These are phyloP conservation scores for Penicillium sclerotigenum DNA, from an alignment of 2,329 filamentous ascomycete genomes.

Conservation along the genomic window DNA sequence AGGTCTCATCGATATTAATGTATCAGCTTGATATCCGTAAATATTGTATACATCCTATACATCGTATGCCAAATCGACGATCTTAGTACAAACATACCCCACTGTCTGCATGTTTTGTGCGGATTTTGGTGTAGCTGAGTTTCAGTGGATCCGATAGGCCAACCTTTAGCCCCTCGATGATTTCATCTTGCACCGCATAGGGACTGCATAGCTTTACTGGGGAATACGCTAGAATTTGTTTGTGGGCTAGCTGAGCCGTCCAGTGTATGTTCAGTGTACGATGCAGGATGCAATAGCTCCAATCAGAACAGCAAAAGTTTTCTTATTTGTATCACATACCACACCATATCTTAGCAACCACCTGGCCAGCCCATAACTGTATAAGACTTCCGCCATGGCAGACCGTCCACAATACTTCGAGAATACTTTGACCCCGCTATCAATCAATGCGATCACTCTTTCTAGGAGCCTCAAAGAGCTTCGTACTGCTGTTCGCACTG, in stretches of 20 bases:
- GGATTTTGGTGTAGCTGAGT: too few species aligned
- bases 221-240: neutral
- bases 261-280: neutral
- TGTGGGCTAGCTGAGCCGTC: neutral
- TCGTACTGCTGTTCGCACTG: conserved; percentile 29
- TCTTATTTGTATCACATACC: neutral
- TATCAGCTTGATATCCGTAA: too few species aligned
- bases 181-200: too few species aligned
- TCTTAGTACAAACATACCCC: too few species aligned
- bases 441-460: conserved; percentile 15
- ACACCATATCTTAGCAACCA: conserved; percentile 9
- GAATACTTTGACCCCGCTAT: conserved; percentile 16
- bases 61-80: too few species aligned
- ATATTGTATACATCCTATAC: too few species aligned
- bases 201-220: neutral
- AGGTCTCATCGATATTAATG: too few species aligned
- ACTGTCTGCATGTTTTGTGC: too few species aligned
- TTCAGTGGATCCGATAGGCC: too few species aligned
- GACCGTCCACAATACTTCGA: conserved; percentile 25
- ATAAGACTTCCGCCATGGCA: conserved; percentile 11
- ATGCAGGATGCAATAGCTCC: neutral
- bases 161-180: too few species aligned
- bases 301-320: neutral
- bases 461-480: conserved; percentile 27
- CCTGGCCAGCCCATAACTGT: neutral